phyloP scores from a whole-genome alignment of 805 yeast genomes.

The Candida morakotiae region DNA sequence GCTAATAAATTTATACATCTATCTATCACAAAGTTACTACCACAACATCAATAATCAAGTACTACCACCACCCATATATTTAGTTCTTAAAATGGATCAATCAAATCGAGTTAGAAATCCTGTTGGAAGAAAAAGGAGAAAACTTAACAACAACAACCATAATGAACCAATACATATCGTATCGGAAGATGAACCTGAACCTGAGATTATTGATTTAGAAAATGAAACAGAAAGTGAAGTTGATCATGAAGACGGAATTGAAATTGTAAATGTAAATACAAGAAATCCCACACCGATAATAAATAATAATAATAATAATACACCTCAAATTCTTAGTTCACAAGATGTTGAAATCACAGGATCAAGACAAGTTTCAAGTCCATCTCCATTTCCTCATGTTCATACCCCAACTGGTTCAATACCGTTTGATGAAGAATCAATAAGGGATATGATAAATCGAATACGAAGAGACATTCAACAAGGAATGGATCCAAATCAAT shows the following conservation, averaged over 20 bases:
- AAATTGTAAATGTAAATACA: slow-evolving; percentile 4
- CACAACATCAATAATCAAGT: too few species aligned
- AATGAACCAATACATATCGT: slow-evolving; percentile 5
- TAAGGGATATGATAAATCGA: neutral
- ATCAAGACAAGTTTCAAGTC: neutral
- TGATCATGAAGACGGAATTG: neutral
- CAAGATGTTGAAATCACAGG: slow-evolving; percentile 5
- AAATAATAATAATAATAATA: neutral
- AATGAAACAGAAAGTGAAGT: slow-evolving; percentile 1
- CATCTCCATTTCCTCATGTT: slow-evolving; percentile 3
- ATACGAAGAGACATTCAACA: neutral
- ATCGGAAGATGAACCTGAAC: slow-evolving; percentile 9
- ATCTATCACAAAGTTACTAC: too few species aligned
- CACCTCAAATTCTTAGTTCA: neutral
- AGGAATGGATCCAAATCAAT: neutral
- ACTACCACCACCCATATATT: too few species aligned
- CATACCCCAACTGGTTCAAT: slow-evolving; percentile 3
- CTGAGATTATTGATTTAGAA: slow-evolving; percentile 5
- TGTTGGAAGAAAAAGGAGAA: too few species aligned
- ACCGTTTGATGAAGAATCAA: neutral
- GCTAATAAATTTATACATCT: too few species aligned
- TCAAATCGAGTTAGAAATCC: too few species aligned
- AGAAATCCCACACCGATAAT: slow-evolving; percentile 6
- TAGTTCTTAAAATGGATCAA: too few species aligned
- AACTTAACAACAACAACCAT: neutral